These are phyloP conservation scores for Malassezia equina DNA, from an alignment of 1,284 basidiomycete species.

Conservation along the genomic window DNA sequence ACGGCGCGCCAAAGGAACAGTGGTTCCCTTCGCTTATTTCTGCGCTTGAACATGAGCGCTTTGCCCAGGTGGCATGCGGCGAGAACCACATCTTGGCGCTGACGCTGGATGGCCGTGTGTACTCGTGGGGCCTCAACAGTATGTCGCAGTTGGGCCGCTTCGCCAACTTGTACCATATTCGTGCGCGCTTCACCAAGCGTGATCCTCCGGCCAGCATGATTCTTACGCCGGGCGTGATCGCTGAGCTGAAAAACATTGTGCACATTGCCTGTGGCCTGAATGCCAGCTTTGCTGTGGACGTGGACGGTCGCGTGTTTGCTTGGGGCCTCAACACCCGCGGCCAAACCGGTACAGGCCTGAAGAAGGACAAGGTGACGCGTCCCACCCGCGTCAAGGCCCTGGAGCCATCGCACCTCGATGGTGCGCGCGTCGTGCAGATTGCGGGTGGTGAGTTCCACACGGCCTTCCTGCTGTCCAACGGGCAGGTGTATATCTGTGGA, in stretches of 20 bases:
- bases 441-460: constrained; percentile 74
- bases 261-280: constrained; percentile 68
- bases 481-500: constrained; percentile 58
- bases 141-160: constrained; percentile 74
- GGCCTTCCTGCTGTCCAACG: constrained; percentile 70
- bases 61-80: constrained; percentile 66
- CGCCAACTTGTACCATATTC: constrained; percentile 53
- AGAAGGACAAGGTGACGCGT: constrained; percentile 55
- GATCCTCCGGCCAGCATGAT: constrained; percentile 66
- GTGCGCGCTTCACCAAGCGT: constrained; percentile 25
- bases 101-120: constrained; percentile 71
- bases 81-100: constrained; percentile 77
- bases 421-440: constrained; percentile 53
- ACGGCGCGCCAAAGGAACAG: constrained; percentile 29
- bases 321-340: constrained; percentile 80
- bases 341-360: constrained; percentile 57
- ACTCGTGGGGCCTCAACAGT: constrained; percentile 69
- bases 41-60: constrained; percentile 53
- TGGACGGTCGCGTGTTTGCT: constrained; percentile 68
- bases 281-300: constrained; percentile 80
- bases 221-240: constrained; percentile 66
- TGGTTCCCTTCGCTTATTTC: constrained; percentile 46
- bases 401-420: constrained; percentile 57
- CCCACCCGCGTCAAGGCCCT: constrained; percentile 64
- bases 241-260: constrained; percentile 61